Conservation (phyloP, 2,329 filamentous ascomycete species). For the Aspergillus pseudoglaucus region DNA sequence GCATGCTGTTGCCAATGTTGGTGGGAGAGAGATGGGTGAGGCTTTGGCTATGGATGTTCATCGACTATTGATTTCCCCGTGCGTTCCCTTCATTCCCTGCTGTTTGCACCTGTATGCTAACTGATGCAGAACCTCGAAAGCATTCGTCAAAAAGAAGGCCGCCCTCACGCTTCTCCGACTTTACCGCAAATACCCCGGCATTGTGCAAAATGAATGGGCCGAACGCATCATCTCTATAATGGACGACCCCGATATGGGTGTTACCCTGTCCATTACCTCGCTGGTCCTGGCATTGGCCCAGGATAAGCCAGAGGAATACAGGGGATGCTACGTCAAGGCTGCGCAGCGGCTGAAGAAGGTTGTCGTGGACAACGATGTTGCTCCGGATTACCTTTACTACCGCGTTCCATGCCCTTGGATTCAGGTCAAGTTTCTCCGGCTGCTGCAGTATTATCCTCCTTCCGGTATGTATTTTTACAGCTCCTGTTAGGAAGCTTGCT, state of each 20-base stretch:
- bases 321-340: constrained; percentile 88
- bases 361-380: constrained; percentile 81
- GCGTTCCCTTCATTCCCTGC: constrained; percentile 33
- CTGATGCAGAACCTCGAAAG: constrained; percentile 67
- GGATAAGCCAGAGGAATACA: constrained; percentile 90
- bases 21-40: constrained; percentile 94
- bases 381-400: constrained; percentile 93
- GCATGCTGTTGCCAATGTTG: constrained; percentile 96
- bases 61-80: constrained; percentile 89
- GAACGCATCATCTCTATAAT: constrained; percentile 98
- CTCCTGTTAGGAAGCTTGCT: constrained; percentile 3
- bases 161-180: constrained; percentile 85
- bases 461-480: constrained; percentile 59
- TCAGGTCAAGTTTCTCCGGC: constrained; percentile 83
- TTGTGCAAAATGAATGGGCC: constrained; percentile 94
- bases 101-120: constrained; percentile 18
- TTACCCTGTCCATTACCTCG: constrained; percentile 90
- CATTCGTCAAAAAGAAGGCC: constrained; percentile 99
- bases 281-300: constrained; percentile 91
- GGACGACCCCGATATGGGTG: constrained; percentile 92
- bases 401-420: constrained; percentile 99
- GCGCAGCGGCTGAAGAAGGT: constrained; percentile 84
- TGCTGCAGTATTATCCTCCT: constrained; percentile 93
- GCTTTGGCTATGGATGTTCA: constrained; percentile 88
- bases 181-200: constrained; percentile 89